A percentile compares a stretch with the other conserved stretches of the same genome.
phyloP scores from a whole-genome alignment of 2,329 filamentous ascomycete species.

The Torrubiella hemipterigena region DNA sequence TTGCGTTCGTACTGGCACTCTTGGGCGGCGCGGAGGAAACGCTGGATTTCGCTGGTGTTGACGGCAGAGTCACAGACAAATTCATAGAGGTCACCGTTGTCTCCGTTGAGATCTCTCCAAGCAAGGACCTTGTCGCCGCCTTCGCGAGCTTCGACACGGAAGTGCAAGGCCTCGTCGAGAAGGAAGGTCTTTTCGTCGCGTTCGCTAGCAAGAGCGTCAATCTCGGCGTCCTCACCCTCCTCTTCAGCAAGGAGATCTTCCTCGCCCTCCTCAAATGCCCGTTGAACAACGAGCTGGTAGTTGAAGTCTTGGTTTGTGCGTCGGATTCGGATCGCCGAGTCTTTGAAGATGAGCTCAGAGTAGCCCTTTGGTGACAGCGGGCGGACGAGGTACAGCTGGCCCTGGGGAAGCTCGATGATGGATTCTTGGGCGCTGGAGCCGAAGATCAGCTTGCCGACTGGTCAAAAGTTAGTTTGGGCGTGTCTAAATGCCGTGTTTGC shows the following conservation, averaged over 20 bases:
- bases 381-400: conserved; percentile 93
- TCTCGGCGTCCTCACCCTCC: conserved; percentile 68
- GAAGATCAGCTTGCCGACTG: conserved; percentile 89
- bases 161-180: conserved; percentile 82
- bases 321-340: conserved; percentile 84
- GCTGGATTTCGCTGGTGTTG: conserved; percentile 56
- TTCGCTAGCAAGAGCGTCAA: conserved; percentile 62
- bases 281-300: conserved; percentile 92
- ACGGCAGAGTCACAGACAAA: conserved; percentile 82
- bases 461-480: conserved; percentile 4
- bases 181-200: conserved; percentile 97
- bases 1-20: conserved; percentile 98
- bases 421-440: conserved; percentile 79
- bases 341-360: conserved; percentile 97
- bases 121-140: conserved; percentile 78
- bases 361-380: conserved; percentile 94
- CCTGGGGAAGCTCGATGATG: conserved; percentile 87
- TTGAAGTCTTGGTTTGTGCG: conserved; percentile 91
- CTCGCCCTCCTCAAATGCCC: conserved; percentile 95
- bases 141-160: conserved; percentile 72
- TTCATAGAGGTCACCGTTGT: conserved; percentile 91
- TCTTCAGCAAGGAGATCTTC: conserved; percentile 85
- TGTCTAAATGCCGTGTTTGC: not conserved
- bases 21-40: conserved; percentile 71
- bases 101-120: conserved; percentile 90